Evolutionary conservation across 2,329 filamentous ascomycete species (phyloP), one percentile per base, ranked within the genome.

Genomic region (Talaromyces piceae): DNA sequence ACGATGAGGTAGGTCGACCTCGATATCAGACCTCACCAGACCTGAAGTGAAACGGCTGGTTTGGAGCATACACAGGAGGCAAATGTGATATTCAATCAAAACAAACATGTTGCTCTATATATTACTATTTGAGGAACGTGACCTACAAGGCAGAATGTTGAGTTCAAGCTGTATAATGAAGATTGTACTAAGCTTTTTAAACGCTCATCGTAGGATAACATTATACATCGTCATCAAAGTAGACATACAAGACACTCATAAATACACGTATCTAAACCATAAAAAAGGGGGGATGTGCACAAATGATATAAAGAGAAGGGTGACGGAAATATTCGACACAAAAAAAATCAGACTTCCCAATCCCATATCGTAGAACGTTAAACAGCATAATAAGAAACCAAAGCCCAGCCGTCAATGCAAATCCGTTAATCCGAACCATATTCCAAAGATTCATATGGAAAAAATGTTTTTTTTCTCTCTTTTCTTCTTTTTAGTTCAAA

Each of bases 41-140:
- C 74, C 74, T 2, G 55, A 73, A 50, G 62, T 77, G 3, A 54
- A 56, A 22, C 55, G 55, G 0, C 55, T 63, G 1, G 63, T 77
- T 1, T 65, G 2, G 58, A 61, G 2, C 61, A 67, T 16, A 68
- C 68, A 2, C 50, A 59, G 8, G 62, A 65, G 39, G 62, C 63
- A 5, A n/a, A n/a, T n/a, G n/a, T n/a, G n/a, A n/a, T n/a, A n/a
- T n/a, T n/a, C n/a, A n/a, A n/a, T n/a, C n/a, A n/a, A n/a, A n/a
- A n/a, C n/a, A n/a, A n/a, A n/a, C n/a, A n/a, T n/a, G n/a, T n/a
- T n/a, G n/a, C n/a, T n/a, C n/a, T n/a, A n/a, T n/a, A n/a, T n/a
- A n/a, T n/a, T n/a, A n/a, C n/a, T n/a, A n/a, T n/a, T n/a, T n/a
- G n/a, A n/a, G n/a, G n/a, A n/a, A n/a, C n/a, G n/a, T n/a, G n/a